Conservation (phyloP, 192 early-diverging fungal species). For the Backusella sp. region DNA sequence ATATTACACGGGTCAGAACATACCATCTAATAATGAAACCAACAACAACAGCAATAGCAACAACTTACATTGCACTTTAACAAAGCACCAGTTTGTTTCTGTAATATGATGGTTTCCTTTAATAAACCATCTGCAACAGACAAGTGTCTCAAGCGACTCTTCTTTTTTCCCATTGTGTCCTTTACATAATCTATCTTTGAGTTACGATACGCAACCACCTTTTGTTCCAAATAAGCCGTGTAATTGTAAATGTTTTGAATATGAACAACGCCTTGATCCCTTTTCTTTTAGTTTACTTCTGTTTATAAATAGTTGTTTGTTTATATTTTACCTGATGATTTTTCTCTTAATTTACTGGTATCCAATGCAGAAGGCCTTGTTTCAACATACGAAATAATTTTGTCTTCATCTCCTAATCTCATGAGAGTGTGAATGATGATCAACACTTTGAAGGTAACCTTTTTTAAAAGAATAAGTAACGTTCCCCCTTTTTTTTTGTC, state of each 20-base stretch:
- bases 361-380: conserved; percentile 48
- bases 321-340: conserved; percentile 24
- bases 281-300: not conserved
- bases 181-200: conserved; percentile 67
- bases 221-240: conserved; percentile 74
- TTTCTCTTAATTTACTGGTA: conserved; percentile 53
- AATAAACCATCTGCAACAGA: conserved; percentile 62
- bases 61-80: conserved; percentile 68
- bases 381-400: conserved; percentile 58
- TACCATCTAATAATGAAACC: not conserved
- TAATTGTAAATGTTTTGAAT: conserved; percentile 70
- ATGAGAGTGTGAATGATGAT: conserved; percentile 73
- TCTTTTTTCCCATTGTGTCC: conserved; percentile 39
- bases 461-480: not conserved
- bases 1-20: not conserved
- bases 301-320: not conserved
- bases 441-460: conserved; percentile 77
- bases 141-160: conserved; percentile 49
- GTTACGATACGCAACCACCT: conserved; percentile 62
- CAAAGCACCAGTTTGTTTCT: conserved; percentile 67
- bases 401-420: conserved; percentile 63
- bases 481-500: not conserved
- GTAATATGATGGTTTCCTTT: conserved; percentile 61
- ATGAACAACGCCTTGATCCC: conserved; percentile 37
- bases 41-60: not conserved